A percentile compares a stretch with the other conserved stretches of the same genome.
These are phyloP conservation scores for Boletus huronensis DNA, from an alignment of 768 basidiomycete genomes.

Conservation along the genomic window DNA sequence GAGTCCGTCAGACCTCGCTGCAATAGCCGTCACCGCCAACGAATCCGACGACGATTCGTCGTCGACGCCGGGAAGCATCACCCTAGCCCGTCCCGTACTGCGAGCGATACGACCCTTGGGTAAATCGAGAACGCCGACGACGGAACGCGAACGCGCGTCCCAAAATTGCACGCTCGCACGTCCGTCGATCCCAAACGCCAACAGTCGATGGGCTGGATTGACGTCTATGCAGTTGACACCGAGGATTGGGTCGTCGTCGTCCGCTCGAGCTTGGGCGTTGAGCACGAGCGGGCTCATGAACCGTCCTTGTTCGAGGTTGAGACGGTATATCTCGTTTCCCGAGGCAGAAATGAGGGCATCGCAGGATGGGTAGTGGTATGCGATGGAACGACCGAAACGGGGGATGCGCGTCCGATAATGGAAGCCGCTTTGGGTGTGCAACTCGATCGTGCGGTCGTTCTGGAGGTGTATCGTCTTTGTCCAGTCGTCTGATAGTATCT, in stretches of 20 bases:
- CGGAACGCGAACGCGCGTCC: constrained; percentile 83
- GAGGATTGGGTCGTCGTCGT: constrained; percentile 52
- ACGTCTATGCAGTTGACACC: constrained; percentile 93
- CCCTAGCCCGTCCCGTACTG: constrained; percentile 32
- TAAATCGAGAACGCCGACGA: constrained; percentile 66
- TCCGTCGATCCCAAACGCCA: constrained; percentile 87
- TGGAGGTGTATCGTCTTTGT: constrained; percentile 97
- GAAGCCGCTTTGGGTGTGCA: constrained; percentile 92
- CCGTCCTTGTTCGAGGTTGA: constrained; percentile 93
- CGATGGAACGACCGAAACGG: constrained; percentile 86
- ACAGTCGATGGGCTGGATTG: constrained; percentile 88
- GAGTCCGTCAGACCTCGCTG: constrained; percentile 83
- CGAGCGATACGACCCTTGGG: constrained; percentile 53
- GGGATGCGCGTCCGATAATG: constrained; percentile 95
- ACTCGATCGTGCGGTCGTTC: constrained; percentile 88
- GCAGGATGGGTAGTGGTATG: constrained; percentile 92
- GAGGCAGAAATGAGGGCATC: constrained; percentile 84
- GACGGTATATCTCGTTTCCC: constrained; percentile 84
- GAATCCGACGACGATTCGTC: constrained; percentile 26
- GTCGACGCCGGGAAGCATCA: constrained; percentile 34
- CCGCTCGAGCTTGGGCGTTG: constrained; percentile 35
- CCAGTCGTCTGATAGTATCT: constrained; percentile 98
- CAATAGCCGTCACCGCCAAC: constrained; percentile 75
- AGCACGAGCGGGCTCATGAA: constrained; percentile 81
- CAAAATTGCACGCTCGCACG: constrained; percentile 90